Conservation (phyloP, 2,329 filamentous ascomycete species). For the Chaetomium sp. region DNA sequence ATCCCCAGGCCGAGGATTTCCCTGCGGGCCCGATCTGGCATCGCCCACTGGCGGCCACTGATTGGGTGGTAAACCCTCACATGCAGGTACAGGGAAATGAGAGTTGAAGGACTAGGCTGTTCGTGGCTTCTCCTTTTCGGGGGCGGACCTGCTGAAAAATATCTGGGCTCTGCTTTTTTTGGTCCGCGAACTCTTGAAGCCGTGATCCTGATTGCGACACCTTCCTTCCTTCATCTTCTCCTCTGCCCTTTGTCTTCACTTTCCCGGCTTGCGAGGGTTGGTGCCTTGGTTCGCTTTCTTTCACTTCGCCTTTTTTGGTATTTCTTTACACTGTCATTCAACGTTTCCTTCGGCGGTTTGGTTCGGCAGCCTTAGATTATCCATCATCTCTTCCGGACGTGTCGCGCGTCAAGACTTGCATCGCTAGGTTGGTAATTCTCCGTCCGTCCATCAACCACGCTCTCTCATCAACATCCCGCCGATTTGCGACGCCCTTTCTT, state of each 20-base stretch:
- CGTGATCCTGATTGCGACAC: slow-evolving; percentile 15
- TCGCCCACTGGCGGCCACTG: slow-evolving; percentile 4
- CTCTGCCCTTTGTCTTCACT: slow-evolving; percentile 5
- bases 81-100: slow-evolving; percentile 27
- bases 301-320: slow-evolving; percentile 24
- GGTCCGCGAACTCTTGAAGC: slow-evolving; percentile 7
- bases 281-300: slow-evolving; percentile 26
- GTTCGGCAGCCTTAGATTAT: slow-evolving; percentile 6
- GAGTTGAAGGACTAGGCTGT: slow-evolving; percentile 10
- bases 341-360: slow-evolving; percentile 9
- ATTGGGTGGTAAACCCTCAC: slow-evolving; percentile 25
- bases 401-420: slow-evolving; percentile 5
- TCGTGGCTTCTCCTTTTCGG: slow-evolving; percentile 21
- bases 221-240: slow-evolving; percentile 16
- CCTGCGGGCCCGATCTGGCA: slow-evolving; percentile 11
- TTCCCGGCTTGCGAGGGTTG: slow-evolving; percentile 11
- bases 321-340: slow-evolving; percentile 16
- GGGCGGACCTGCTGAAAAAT: slow-evolving; percentile 19
- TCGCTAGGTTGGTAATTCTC: slow-evolving; percentile 3
- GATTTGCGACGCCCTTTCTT: too few species aligned
- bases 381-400: slow-evolving; percentile 2
- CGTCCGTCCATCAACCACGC: not conserved
- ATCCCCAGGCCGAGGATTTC: slow-evolving; percentile 14
- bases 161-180: slow-evolving; percentile 15
- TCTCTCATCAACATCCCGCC: too few species aligned